Conservation (phyloP, 257 asterid genomes). For the Penstemon davidsonii region DNA sequence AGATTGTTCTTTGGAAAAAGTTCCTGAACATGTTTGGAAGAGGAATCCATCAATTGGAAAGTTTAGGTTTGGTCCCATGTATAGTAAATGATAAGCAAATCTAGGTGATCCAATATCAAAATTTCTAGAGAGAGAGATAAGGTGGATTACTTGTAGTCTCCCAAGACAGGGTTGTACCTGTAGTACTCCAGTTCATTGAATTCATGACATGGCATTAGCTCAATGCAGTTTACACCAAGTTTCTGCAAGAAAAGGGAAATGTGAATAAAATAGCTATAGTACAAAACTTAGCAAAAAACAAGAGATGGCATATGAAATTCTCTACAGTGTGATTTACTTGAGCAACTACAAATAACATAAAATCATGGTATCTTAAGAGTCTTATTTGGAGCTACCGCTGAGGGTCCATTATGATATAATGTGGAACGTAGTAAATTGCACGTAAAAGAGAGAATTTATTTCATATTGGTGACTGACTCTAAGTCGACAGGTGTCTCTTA, state of each 20-base stretch:
- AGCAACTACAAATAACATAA: slow-evolving; percentile 16
- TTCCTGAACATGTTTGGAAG: slow-evolving; percentile 11
- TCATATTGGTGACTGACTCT: not conserved
- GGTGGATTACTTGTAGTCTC: slow-evolving; percentile 77
- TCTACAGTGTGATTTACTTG: slow-evolving; percentile 12
- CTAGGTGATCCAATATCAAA: slow-evolving; percentile 10
- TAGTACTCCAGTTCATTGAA: slow-evolving; percentile 95
- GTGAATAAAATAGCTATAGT: slow-evolving; percentile 19
- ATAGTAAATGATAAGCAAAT: slow-evolving; percentile 7
- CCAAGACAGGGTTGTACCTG: slow-evolving; percentile 86
- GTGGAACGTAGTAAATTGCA: not conserved
- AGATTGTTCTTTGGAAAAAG: not conserved
- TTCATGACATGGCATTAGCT: slow-evolving; percentile 99
- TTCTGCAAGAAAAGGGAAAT: slow-evolving; percentile 51
- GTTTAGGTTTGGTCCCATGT: slow-evolving; percentile 12
- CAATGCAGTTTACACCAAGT: slow-evolving; percentile 97
- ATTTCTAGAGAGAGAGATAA: slow-evolving; percentile 27
- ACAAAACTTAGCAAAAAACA: slow-evolving; percentile 12
- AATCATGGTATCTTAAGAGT: not conserved
- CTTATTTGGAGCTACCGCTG: not conserved
- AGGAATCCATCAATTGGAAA: slow-evolving; percentile 17
- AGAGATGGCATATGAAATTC: slow-evolving; percentile 13
- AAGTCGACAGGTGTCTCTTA: not conserved
- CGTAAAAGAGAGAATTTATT: not conserved
- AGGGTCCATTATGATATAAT: no score